phyloP scores from a whole-genome alignment of 257 asterid genomes.

The Gentiana straminea region DNA sequence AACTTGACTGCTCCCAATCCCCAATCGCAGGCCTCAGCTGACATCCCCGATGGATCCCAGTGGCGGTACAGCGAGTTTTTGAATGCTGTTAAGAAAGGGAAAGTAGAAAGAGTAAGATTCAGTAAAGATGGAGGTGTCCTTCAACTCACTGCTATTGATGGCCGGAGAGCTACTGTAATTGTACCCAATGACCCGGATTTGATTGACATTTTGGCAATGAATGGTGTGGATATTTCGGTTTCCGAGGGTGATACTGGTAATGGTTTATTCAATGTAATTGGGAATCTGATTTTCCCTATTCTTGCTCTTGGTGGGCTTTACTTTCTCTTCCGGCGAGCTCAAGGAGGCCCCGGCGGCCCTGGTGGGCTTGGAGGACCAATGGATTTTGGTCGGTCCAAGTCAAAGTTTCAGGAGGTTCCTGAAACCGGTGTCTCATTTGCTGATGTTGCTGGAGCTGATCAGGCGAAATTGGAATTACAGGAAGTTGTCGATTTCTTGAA shows the following conservation, averaged over 20 bases:
- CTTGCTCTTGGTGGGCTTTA: slow-evolving; percentile 83
- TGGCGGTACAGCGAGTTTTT: slow-evolving; percentile 95
- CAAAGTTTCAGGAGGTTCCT: slow-evolving; percentile 96
- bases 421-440: slow-evolving; percentile 89
- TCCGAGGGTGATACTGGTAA: slow-evolving; percentile 88
- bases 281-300: slow-evolving; percentile 66
- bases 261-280: slow-evolving; percentile 69
- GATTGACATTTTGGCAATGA: slow-evolving; percentile 88
- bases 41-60: slow-evolving; percentile 75
- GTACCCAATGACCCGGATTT: slow-evolving; percentile 96
- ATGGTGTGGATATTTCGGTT: slow-evolving; percentile 90
- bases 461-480: slow-evolving; percentile 89
- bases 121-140: slow-evolving; percentile 83
- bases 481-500: slow-evolving; percentile 96
- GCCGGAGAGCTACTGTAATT: slow-evolving; percentile 67
- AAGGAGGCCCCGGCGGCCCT: slow-evolving; percentile 97
- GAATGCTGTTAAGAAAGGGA: slow-evolving; percentile 95
- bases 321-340: slow-evolving; percentile 69
- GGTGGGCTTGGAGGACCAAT: slow-evolving; percentile 97
- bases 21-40: slow-evolving; percentile 47
- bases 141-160: slow-evolving; percentile 89
- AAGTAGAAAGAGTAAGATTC: slow-evolving; percentile 88
- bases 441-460: slow-evolving; percentile 98
- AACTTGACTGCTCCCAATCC: slow-evolving; percentile 78
- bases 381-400: slow-evolving; percentile 95